Base-by-base conservation (phyloP, 176 grass and related monocot species). In the Coix lacrymajobi region DNA sequence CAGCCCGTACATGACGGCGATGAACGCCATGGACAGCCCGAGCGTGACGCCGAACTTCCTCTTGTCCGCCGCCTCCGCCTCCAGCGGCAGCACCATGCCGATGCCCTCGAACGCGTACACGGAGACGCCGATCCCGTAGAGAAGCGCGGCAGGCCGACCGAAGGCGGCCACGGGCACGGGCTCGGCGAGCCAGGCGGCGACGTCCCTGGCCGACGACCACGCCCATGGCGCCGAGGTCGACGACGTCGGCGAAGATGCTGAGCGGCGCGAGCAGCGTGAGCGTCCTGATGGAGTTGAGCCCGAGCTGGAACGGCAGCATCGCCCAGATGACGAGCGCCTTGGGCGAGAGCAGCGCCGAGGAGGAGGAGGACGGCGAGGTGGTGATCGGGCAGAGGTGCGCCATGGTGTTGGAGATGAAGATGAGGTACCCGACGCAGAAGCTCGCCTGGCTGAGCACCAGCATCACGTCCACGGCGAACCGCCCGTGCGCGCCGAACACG, bases 101-200 rank as follows among this genome's bases (percentile, higher is more conserved):
- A 96, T 77, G 31, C 96, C 96, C 77, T 99, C 96, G 49, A 99
- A 99, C 33, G 96, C 91, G 69, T 96, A 99, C 6, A 99, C 96
- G 45, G 91, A 92, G 34, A 99, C 96, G 61, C 96, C 96, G 46
- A 87, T 36, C 28, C 96, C 96, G 73, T 99, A 99, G 11, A 96
- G 80, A 28, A 99, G 72, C 74, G 87, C 79, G 58, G 68, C 69
- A 0, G 85, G 68, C 8, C 28, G 62, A 26, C 88, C 85, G 79
- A 92, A 99, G 19, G 96, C 82, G 46, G 30, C 80, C 32, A 96
- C 91, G 15, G 90, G 77, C 7, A 87, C 77, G 1, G 71, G 87
- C 31, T 75, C 15, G 52, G 87, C 25, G 25, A 90, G 56, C 81
- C 87, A 80, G 67, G 67, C 69, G 20, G 89, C 87, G 41, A 93